Conservation (phyloP, 2,329 filamentous ascomycete species). For the Botrytis squamosa region DNA sequence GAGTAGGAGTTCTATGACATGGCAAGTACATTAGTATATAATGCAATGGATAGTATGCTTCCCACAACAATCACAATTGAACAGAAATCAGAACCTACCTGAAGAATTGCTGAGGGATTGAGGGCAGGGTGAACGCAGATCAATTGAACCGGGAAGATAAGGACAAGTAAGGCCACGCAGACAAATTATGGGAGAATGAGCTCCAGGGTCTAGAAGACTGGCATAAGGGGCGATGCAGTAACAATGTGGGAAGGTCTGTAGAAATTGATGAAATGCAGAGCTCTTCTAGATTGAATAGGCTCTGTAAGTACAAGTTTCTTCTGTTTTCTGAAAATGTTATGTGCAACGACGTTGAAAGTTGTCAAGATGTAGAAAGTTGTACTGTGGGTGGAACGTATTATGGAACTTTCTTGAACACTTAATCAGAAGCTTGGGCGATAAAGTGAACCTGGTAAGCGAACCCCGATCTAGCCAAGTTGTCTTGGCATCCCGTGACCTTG, state of each 20-base stretch:
- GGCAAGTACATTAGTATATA: not conserved
- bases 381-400: not conserved
- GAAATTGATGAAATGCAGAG: conserved; percentile 20
- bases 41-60: not conserved
- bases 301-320: conserved; percentile 7
- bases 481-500: conserved; percentile 4
- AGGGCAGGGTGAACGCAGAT: conserved; percentile 13
- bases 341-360: conserved; percentile 14
- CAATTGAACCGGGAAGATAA: conserved; percentile 26
- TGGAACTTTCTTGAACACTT: conserved; percentile 16
- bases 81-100: not conserved
- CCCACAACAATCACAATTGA: not conserved
- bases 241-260: conserved; percentile 21
- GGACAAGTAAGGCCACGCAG: conserved; percentile 35
- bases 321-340: not conserved
- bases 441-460: conserved; percentile 4
- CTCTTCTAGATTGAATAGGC: conserved; percentile 5
- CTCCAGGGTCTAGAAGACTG: conserved; percentile 29
- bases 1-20: conserved; percentile 14
- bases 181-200: conserved; percentile 27
- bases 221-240: conserved; percentile 33
- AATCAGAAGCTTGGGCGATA: conserved; percentile 5
- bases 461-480: not conserved
- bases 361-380: conserved; percentile 13
- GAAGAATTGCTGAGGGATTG: conserved; percentile 15